Conservation (phyloP, 192 early-diverging fungal species). For the Oehlia diaphana region DNA sequence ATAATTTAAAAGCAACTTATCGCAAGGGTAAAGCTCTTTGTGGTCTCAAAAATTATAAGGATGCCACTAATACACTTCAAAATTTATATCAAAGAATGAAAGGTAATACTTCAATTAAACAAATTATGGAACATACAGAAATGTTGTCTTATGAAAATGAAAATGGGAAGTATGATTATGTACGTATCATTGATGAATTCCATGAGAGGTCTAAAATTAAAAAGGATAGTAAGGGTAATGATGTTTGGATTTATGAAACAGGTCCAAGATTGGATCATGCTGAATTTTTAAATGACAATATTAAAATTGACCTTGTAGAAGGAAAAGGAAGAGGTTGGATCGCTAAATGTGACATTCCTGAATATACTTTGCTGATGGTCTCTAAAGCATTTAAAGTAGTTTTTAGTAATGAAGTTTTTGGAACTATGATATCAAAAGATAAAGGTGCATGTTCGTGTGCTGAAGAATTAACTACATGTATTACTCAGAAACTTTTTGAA, state of each 20-base stretch:
- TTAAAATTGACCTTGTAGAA: neutral
- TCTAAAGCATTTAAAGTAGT: constrained; percentile 8
- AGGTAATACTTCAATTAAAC: neutral
- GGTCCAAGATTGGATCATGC: constrained; percentile 12
- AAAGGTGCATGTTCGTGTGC: too few species aligned
- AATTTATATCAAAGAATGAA: neutral
- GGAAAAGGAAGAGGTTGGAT: constrained; percentile 9
- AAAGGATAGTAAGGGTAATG: neutral
- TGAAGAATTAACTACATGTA: neutral
- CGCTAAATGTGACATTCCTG: constrained; percentile 4
- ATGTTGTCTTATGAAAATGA: neutral
- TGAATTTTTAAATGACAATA: constrained; percentile 3
- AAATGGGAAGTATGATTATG: constrained; percentile 1
- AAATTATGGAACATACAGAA: neutral
- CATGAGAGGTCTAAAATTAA: neutral
- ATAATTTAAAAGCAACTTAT: neutral
- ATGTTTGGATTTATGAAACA: neutral
- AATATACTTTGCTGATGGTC: constrained; percentile 6
- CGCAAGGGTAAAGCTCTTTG: constrained; percentile 8
- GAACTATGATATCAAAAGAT: neutral
- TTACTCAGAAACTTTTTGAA: neutral
- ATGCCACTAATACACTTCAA: neutral
- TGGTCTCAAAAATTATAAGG: constrained; percentile 3
- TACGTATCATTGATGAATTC: constrained; percentile 1
- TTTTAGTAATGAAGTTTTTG: neutral